Conservation (phyloP, 148 eudicot species). For the Hydrangea macrophylla region DNA sequence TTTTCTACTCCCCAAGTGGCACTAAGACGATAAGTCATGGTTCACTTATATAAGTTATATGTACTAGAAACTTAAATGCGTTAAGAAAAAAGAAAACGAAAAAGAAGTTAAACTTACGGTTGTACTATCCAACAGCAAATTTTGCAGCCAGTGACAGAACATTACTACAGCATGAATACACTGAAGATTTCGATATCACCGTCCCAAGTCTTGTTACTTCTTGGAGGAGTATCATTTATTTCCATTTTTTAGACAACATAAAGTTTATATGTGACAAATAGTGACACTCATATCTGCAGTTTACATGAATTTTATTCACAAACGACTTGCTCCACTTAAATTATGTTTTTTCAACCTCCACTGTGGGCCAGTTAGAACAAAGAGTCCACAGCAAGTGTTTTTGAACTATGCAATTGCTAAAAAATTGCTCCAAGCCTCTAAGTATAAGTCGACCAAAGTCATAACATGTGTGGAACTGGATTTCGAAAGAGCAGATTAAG, state of each 20-base stretch:
- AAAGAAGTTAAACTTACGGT: not conserved
- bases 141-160: not conserved
- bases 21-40: not conserved
- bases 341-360: not conserved
- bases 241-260: not conserved
- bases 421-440: not conserved
- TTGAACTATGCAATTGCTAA: not conserved
- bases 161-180: not conserved
- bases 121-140: not conserved
- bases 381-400: not conserved
- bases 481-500: not conserved
- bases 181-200: not conserved
- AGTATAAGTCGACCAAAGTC: not conserved
- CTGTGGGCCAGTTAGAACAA: not conserved
- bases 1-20: not conserved
- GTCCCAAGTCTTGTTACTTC: not conserved
- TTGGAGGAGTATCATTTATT: not conserved
- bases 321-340: not conserved
- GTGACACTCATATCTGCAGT: not conserved
- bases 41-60: not conserved
- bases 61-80: not conserved
- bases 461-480: conserved; percentile 2
- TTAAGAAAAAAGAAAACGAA: not conserved
- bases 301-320: not conserved
- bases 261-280: not conserved